Evolutionary conservation across 73 alveolate genomes (phyloP), one percentile per base, ranked within the genome.

Genomic region (Effrenium voratum): DNA sequence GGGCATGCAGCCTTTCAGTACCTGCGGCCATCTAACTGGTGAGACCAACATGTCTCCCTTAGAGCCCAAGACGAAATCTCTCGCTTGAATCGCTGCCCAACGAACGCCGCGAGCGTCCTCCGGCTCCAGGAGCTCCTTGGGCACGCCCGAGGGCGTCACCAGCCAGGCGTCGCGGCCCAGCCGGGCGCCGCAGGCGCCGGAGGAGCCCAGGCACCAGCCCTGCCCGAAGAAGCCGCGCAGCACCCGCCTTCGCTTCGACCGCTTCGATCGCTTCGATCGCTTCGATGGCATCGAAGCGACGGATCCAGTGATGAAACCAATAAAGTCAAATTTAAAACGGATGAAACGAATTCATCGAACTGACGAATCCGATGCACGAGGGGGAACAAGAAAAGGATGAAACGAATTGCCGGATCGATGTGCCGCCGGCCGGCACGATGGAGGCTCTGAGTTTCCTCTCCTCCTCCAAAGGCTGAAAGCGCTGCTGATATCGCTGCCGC

Each of bases 171-270:
- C 45, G 45, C 47, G 5, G 47, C 73, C 72, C 80, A 91, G 80
- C 16, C 91, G 90, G 26, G 66, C 38, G 55, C 81, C 91, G 81
- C 70, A 50, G 91, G 98, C 98, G 1, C 98, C 98, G 2, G 98
- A 91, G 36, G 98, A 91, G 38, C 98, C 98, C 60, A 91, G 38
- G 50, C 98, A 91, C 98, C 98, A 91, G 55, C 98, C 98, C 88
- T 49, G 91, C 34, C 45, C 32, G 80, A 73, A 91, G 98, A 91
- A 91, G 91, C 68, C 50, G 60, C 83, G 86, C 77, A 91, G 41
- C 75, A 44, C n/a, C 34, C 49, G 49, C 82, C 82, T 63, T 30
- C n/a, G n/a, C n/a, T n/a, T n/a, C n/a, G n/a, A n/a, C n/a, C n/a
- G n/a, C n/a, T n/a, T n/a, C n/a, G n/a, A n/a, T n/a, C n/a, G n/a